phyloP scores from a whole-genome alignment of 768 basidiomycete genomes.

The Lenzites betulinus region DNA sequence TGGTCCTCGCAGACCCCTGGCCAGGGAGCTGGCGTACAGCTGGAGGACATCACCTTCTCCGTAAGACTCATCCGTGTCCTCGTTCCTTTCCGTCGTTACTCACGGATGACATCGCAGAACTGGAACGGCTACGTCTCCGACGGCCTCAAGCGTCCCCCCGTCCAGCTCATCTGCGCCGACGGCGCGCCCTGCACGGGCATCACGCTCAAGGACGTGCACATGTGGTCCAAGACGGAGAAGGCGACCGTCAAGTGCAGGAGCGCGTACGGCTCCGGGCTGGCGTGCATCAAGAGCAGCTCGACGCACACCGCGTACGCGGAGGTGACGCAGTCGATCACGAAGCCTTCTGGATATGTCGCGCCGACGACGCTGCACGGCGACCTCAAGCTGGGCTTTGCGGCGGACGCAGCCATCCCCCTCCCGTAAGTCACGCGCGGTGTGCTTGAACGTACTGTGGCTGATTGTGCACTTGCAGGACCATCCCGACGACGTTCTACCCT shows the following conservation, averaged over 20 bases:
- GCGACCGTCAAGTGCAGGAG: slow-evolving; percentile 32
- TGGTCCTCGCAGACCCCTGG: slow-evolving; percentile 29
- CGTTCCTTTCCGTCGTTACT: not conserved
- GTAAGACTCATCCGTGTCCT: slow-evolving; percentile 14
- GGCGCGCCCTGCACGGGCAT: slow-evolving; percentile 32
- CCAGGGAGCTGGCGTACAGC: slow-evolving; percentile 30
- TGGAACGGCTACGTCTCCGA: slow-evolving; percentile 32
- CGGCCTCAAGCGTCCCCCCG: slow-evolving; percentile 29
- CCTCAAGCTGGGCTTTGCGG: slow-evolving; percentile 27
- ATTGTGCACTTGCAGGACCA: slow-evolving; percentile 22
- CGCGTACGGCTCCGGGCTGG: slow-evolving; percentile 31
- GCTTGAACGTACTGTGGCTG: no score
- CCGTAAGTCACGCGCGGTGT: slow-evolving; percentile 25
- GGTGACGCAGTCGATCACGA: slow-evolving; percentile 25
- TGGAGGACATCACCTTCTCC: slow-evolving; percentile 32
- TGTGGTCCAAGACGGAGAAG: slow-evolving; percentile 31
- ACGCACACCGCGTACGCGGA: slow-evolving; percentile 25
- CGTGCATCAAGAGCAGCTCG: slow-evolving; percentile 28
- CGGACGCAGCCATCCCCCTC: slow-evolving; percentile 27
- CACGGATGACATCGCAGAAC: slow-evolving; percentile 17
- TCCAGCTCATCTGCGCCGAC: slow-evolving; percentile 31
- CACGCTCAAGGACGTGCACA: slow-evolving; percentile 30
- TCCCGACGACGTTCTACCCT: slow-evolving; percentile 30
- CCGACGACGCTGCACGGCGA: slow-evolving; percentile 31
- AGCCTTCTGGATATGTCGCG: slow-evolving; percentile 30